Evolutionary conservation across 2,329 filamentous ascomycete species (phyloP).

Genomic region (Tolypocladium pustulatum): DNA sequence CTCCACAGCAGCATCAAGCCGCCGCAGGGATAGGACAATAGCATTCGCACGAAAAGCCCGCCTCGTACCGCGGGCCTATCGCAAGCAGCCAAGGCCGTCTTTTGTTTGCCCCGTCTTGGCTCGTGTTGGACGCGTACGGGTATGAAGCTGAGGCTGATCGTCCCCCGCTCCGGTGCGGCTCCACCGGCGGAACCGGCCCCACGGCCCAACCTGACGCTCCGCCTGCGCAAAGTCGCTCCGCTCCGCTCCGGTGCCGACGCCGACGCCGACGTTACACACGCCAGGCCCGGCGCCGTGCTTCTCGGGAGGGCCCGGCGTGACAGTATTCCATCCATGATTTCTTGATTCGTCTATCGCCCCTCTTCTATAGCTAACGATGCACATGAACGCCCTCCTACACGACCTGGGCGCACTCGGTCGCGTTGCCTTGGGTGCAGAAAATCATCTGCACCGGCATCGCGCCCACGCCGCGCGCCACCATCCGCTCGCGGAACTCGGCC

Average conservation of each 20-base stretch:
- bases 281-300: neutral
- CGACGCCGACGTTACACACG: neutral
- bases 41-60: neutral
- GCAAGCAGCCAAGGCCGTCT: neutral
- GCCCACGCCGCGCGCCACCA: constrained; percentile 56
- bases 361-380: no score
- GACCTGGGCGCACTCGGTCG: constrained; percentile 14
- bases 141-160: neutral
- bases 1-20: neutral
- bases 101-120: no score
- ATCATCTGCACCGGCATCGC: constrained; percentile 15
- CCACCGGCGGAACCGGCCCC: neutral
- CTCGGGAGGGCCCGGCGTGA: neutral
- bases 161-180: neutral
- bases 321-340: fast-evolving
- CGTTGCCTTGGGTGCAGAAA: constrained; percentile 19
- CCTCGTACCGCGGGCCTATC: neutral
- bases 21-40: neutral
- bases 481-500: constrained; percentile 64
- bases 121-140: neutral
- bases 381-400: neutral
- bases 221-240: neutral
- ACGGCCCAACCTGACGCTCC: neutral
- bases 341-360: no score
- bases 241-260: neutral